Base-by-base conservation (phyloP, 2,329 filamentous ascomycete species). In the Byssothecium circinans region DNA sequence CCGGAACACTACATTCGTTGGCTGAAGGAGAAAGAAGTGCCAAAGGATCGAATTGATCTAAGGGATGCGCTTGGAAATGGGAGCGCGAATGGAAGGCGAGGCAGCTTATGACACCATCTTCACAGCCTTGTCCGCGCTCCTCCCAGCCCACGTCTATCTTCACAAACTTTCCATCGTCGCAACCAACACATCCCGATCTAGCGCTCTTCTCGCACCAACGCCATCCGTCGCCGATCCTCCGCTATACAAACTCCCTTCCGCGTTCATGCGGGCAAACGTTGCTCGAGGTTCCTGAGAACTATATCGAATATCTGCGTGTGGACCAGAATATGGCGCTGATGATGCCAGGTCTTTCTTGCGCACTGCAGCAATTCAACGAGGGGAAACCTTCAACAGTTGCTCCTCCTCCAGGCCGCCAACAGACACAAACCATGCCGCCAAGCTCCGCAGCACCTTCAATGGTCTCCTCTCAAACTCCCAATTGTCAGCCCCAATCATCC, bases 241-340 rank as follows among this genome's bases (percentile, higher is more conserved):
- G n/a, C n/a, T n/a, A n/a, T n/a, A 36, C 22, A 32, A 33, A 11
- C 43, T 48, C 4, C 32, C 45, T 4, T 48, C 38, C 18, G 45
- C 33, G 14, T 27, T 37, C n/a, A 48, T 25, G 12, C 12, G 32
- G 32, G 32, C 8, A 44, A 20, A 49, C 46, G 4, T 18, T 49
- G 25, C 17, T 39, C 7, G 47, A 45, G 17, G 47, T 50, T 2
- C 47, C 43, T 17, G 43, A 46, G 15, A 33, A 42, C 38, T 42
- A 50, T 23, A 41, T 50, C 25, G 14, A 32, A 2, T 50, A 38
- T 19, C 23, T 46, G 20, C 38, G 44, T 19, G 19, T 39, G 18
- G 34, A 39, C 34, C 23, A 46, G 11, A 25, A 22, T 8, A 41
- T 50, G 37, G 43, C 39, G 35, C 30, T 41, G 15, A 36, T 23